Conservation (phyloP, 2,329 filamentous ascomycete genomes). For the Onygenales sp. region DNA sequence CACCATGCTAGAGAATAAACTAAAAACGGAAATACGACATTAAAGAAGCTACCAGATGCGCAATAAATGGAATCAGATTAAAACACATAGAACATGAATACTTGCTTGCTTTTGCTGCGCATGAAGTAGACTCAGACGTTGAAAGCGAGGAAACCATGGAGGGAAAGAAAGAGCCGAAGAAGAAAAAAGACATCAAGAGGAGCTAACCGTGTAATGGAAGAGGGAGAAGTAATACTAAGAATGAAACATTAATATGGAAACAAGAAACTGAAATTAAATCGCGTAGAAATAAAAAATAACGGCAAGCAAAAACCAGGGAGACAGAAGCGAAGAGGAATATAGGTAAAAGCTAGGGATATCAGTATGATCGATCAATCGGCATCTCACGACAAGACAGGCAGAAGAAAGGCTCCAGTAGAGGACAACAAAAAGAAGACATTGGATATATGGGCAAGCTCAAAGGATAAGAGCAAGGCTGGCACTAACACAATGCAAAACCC, state of each 20-base stretch:
- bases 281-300: background rate
- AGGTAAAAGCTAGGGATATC: background rate
- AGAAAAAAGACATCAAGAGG: background rate
- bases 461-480: no score
- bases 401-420: background rate
- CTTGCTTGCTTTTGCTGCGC: conserved; percentile 13
- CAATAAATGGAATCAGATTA: conserved; percentile 23
- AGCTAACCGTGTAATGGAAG: background rate
- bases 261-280: background rate
- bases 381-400: background rate
- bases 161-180: conserved; percentile 8
- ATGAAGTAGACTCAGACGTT: background rate
- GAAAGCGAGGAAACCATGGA: background rate
- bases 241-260: background rate
- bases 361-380: background rate
- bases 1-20: background rate
- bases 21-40: background rate
- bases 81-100: conserved; percentile 18
- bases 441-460: no score
- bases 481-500: no score
- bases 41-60: conserved; percentile 12
- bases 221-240: background rate
- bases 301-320: background rate
- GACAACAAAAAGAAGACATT: background rate
- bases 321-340: background rate